A percentile compares a stretch with the other conserved stretches of the same genome.
Evolutionary conservation across 169 alveolate genomes (phyloP).

Genomic region (Plasmodium relictum): DNA sequence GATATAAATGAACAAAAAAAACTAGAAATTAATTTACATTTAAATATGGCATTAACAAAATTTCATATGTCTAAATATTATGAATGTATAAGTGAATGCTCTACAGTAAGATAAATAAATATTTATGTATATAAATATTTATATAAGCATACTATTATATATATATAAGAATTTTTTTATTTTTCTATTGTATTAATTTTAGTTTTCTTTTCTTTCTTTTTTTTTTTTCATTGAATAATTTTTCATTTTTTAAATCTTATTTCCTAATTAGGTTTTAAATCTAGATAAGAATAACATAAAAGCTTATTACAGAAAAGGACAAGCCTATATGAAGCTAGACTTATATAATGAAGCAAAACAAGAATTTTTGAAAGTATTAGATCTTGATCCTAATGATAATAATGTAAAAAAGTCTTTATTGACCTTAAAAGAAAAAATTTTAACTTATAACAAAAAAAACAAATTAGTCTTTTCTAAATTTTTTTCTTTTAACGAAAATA

Average conservation of each 20-base stretch:
- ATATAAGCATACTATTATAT: not conserved
- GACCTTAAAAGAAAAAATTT: constrained; percentile 23
- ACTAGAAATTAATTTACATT: constrained; percentile 59
- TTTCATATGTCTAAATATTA: constrained; percentile 63
- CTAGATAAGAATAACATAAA: constrained; percentile 57
- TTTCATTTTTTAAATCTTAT: not conserved
- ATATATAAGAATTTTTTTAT: not conserved
- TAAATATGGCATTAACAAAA: constrained; percentile 67
- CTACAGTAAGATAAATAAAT: constrained; percentile 29
- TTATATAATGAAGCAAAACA: constrained; percentile 50
- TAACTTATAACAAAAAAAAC: constrained; percentile 43
- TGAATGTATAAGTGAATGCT: constrained; percentile 69
- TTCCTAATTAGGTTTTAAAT: constrained; percentile 27
- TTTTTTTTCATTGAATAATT: not conserved
- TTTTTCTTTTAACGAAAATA: constrained; percentile 30
- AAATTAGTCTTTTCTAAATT: constrained; percentile 64
- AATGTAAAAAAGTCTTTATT: constrained; percentile 44
- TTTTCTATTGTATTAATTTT: not conserved
- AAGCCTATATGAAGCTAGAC: constrained; percentile 74
- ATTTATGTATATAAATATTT: not conserved
- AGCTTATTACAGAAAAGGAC: constrained; percentile 71
- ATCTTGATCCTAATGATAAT: constrained; percentile 48
- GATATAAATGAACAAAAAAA: constrained; percentile 42
- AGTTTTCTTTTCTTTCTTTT: not conserved
- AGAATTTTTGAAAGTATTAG: constrained; percentile 44